phyloP scores from a whole-genome alignment of 2,329 filamentous ascomycete species.

The Stenocarpella maydis region DNA sequence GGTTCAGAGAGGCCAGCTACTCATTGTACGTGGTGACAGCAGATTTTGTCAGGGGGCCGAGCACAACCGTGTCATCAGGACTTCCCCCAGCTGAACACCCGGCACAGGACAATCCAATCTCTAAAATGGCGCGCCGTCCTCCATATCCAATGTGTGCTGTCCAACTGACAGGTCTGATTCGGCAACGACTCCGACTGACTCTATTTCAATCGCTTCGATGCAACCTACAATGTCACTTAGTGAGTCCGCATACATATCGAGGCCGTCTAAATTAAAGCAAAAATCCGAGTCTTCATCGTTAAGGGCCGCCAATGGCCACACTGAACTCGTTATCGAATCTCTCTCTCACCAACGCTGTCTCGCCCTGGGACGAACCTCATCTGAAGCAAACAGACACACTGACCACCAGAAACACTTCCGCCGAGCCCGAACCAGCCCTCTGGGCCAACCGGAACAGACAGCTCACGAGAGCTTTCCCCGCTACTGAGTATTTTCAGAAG shows the following conservation, averaged over 20 bases:
- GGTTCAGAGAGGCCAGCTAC: background rate
- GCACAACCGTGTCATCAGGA: background rate
- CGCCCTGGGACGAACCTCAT: constrained; percentile 24
- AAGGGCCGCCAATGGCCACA: background rate
- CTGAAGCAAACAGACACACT: constrained; percentile 17
- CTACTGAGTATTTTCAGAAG: background rate
- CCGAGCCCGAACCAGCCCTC: background rate
- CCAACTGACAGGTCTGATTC: constrained; percentile 27
- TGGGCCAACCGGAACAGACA: constrained; percentile 10
- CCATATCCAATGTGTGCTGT: constrained; percentile 17
- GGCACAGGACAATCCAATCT: constrained; percentile 2
- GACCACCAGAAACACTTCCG: constrained; percentile 10
- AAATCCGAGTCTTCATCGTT: background rate
- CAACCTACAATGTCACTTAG: background rate
- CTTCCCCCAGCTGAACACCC: background rate
- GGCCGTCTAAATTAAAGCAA: background rate
- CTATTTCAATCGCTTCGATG: constrained; percentile 8
- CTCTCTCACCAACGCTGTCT: constrained; percentile 8
- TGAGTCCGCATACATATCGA: background rate
- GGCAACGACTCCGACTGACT: constrained; percentile 17
- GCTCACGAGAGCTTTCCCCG: background rate
- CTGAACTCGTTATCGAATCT: background rate
- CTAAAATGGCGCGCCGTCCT: background rate
- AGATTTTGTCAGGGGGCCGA: background rate
- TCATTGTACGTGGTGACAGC: background rate